A percentile compares a stretch with the other conserved stretches of the same genome.
These are phyloP conservation scores for Rhododendron kiyosumense DNA, from an alignment of 148 eudicot species.

Conservation along the genomic window DNA sequence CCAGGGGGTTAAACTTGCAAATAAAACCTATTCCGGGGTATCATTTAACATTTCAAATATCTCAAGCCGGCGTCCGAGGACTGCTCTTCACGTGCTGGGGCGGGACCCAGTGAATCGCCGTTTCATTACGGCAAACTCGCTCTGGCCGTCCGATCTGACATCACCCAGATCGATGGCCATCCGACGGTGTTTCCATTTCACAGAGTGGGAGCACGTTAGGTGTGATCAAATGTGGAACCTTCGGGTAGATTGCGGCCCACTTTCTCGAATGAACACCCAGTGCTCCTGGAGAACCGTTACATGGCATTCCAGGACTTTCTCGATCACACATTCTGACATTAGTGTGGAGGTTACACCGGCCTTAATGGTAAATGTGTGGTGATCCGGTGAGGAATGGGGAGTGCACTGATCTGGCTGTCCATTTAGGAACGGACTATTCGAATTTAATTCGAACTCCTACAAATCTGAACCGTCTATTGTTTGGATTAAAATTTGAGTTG, in stretches of 20 bases:
- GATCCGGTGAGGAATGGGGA: no score
- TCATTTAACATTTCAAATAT: not conserved
- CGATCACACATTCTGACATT: no score
- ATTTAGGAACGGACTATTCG: no score
- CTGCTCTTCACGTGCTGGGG: not conserved
- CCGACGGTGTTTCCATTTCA: not conserved
- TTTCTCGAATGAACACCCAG: not conserved
- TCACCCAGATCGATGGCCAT: not conserved
- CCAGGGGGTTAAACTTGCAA: not conserved
- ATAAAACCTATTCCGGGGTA: not conserved
- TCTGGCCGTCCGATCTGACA: not conserved
- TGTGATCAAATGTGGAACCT: not conserved
- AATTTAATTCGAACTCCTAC: no score
- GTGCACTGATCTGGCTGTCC: no score
- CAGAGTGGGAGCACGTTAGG: not conserved
- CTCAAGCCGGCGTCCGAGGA: not conserved
- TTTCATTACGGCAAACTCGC: not conserved
- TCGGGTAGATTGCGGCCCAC: not conserved
- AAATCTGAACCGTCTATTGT: no score
- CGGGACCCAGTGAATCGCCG: not conserved
- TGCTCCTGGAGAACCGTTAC: no score
- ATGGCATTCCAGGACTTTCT: no score
- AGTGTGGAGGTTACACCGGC: no score
- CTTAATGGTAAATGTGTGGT: no score
- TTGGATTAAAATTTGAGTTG: no score